A percentile compares a stretch with the other conserved stretches of the same genome.
These are phyloP conservation scores for Musa acuminata DNA, from an alignment of 176 grass and related monocot species.

Conservation along the genomic window DNA sequence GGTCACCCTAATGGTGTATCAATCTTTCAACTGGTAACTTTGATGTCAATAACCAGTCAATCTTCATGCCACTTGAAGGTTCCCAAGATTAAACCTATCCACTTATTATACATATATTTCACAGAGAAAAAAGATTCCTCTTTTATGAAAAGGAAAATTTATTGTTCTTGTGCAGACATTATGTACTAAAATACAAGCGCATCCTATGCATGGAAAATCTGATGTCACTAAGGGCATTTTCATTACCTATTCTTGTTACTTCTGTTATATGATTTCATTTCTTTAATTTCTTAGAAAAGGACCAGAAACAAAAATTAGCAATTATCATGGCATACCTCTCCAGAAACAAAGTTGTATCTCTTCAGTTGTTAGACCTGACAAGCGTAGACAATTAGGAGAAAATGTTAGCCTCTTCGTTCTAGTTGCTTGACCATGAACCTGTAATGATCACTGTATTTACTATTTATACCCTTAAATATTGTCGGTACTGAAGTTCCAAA, in stretches of 20 bases:
- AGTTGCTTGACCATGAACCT: background rate
- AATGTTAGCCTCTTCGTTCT: background rate
- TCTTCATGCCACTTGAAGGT: no score
- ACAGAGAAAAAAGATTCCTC: background rate
- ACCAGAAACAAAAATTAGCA: background rate
- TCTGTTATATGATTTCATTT: background rate
- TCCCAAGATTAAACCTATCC: background rate
- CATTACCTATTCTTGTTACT: background rate
- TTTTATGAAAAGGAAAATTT: background rate
- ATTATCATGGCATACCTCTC: constrained; percentile 40
- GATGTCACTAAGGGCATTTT: background rate
- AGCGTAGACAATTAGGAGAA: background rate
- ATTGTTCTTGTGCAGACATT: background rate
- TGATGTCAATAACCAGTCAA: background rate
- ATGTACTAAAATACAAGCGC: no score
- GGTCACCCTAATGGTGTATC: no score
- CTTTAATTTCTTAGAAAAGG: background rate
- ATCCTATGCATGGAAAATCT: no score
- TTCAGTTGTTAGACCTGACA: constrained; percentile 46
- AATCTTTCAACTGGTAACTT: background rate
- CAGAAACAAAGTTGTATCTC: constrained; percentile 65
- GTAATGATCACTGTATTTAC: constrained; percentile 1
- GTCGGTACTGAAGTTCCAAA: constrained; percentile 66
- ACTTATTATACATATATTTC: background rate
- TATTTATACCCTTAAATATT: constrained; percentile 64